Conservation (phyloP, 805 yeast species). For the Cyberlindnera japonica region DNA sequence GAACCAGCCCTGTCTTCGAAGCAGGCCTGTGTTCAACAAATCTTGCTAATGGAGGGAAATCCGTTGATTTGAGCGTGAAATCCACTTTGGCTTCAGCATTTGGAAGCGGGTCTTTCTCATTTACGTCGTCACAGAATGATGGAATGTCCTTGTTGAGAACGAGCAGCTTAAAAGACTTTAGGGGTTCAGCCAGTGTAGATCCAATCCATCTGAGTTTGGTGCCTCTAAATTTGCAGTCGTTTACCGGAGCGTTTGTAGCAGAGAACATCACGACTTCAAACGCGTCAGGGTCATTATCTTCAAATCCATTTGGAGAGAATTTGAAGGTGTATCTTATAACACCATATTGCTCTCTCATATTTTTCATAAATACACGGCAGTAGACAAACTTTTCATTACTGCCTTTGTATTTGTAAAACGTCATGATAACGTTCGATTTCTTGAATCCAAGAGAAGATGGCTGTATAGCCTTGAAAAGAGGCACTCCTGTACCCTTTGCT, state of each 20-base stretch:
- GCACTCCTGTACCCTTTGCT: slow-evolving; percentile 30
- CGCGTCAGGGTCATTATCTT: slow-evolving; percentile 12
- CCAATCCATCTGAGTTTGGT: slow-evolving; percentile 40
- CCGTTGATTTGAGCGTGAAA: slow-evolving; percentile 5
- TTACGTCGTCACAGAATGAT: slow-evolving; percentile 25
- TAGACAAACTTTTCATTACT: slow-evolving; percentile 27
- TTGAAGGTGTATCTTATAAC: slow-evolving; percentile 29
- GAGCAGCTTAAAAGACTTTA: slow-evolving; percentile 33
- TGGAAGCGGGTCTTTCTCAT: slow-evolving; percentile 7
- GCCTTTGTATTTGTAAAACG: slow-evolving; percentile 28
- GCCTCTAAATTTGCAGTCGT: slow-evolving; percentile 30
- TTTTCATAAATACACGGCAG: slow-evolving; percentile 31
- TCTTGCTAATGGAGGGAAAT: slow-evolving; percentile 23
- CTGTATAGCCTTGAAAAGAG: slow-evolving; percentile 33
- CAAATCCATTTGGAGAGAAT: slow-evolving; percentile 27
- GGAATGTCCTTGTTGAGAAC: slow-evolving; percentile 33
- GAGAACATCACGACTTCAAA: slow-evolving; percentile 31
- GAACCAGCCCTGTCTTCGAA: slow-evolving; percentile 5
- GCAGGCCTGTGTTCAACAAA: slow-evolving; percentile 23
- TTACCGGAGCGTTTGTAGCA: slow-evolving; percentile 29
- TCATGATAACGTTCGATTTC: slow-evolving; percentile 28
- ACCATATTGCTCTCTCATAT: slow-evolving; percentile 18
- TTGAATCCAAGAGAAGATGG: slow-evolving; percentile 31
- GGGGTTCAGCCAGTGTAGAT: slow-evolving; percentile 28
- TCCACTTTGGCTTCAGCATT: slow-evolving; percentile 3